phyloP scores from a whole-genome alignment of 1,139 yeast genomes.

The Hyphopichia wangnamkhiaoensis region DNA sequence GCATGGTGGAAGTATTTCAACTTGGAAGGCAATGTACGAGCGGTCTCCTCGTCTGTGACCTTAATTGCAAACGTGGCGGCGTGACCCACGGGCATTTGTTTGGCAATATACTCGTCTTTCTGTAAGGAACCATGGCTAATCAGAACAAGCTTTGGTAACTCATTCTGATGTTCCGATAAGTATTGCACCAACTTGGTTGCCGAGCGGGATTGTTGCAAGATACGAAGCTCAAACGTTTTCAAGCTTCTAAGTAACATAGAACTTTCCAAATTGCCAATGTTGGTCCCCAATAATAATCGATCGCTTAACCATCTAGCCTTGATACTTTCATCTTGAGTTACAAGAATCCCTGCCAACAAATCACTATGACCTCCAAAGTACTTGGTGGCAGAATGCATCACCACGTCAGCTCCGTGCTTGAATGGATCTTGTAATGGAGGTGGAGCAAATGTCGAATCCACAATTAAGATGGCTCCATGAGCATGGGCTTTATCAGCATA shows the following conservation, averaged over 20 bases:
- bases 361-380: slow-evolving; percentile 96
- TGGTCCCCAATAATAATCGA: slow-evolving; percentile 72
- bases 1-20: slow-evolving; percentile 82
- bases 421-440: slow-evolving; percentile 80
- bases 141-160: slow-evolving; percentile 50
- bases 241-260: slow-evolving; percentile 74
- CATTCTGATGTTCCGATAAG: slow-evolving; percentile 48
- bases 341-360: slow-evolving; percentile 75
- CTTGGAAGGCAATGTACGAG: slow-evolving; percentile 64
- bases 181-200: slow-evolving; percentile 65
- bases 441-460: slow-evolving; percentile 92
- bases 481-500: slow-evolving; percentile 70
- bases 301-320: slow-evolving; percentile 54
- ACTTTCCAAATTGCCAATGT: slow-evolving; percentile 75
- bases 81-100: slow-evolving; percentile 67
- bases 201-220: slow-evolving; percentile 62
- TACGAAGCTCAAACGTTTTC: slow-evolving; percentile 74
- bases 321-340: slow-evolving; percentile 54
- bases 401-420: slow-evolving; percentile 1
- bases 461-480: slow-evolving; percentile 64
- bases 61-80: slow-evolving; percentile 77
- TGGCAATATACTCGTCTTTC: slow-evolving; percentile 57
- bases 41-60: slow-evolving; percentile 51
- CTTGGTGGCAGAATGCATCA: slow-evolving; percentile 89
- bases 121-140: slow-evolving; percentile 79